These are phyloP conservation scores for Trichoderma hamatum DNA, from an alignment of 2,329 filamentous ascomycete genomes.

Conservation along the genomic window DNA sequence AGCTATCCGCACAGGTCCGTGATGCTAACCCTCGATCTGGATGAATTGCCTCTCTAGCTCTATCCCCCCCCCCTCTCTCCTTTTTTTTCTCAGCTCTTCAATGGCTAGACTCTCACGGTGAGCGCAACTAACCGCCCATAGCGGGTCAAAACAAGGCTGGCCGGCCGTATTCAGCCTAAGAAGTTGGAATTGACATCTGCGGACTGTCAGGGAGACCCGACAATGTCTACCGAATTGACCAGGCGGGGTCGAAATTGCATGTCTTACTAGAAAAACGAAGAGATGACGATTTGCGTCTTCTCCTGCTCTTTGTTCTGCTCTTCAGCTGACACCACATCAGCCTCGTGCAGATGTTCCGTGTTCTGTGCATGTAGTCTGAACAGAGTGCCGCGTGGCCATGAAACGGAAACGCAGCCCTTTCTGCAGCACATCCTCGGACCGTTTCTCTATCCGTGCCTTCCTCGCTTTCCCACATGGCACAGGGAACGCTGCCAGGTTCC, in stretches of 20 bases:
- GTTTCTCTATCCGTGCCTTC: slow-evolving; percentile 14
- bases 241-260: slow-evolving; percentile 6
- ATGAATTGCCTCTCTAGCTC: slow-evolving; percentile 2
- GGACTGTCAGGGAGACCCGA: not conserved
- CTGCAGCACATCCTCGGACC: slow-evolving; percentile 15
- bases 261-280: not conserved
- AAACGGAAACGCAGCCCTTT: not conserved
- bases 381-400: not conserved
- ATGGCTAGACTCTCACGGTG: slow-evolving; percentile 5
- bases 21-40: slow-evolving; percentile 3
- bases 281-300: not conserved
- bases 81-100: not conserved
- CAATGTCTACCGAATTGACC: not conserved
- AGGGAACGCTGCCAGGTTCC: not conserved
- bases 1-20: not conserved
- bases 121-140: slow-evolving; percentile 16
- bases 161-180: slow-evolving; percentile 6
- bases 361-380: not conserved
- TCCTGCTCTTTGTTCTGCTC: not conserved
- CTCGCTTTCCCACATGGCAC: slow-evolving; percentile 1
- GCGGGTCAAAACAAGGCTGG: slow-evolving; percentile 10
- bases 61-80: not conserved
- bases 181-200: slow-evolving; percentile 11
- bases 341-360: not conserved
- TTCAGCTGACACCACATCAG: not conserved